Evolutionary conservation across 139 green algal species (phyloP).

Genomic region (Chlorella sp.): DNA sequence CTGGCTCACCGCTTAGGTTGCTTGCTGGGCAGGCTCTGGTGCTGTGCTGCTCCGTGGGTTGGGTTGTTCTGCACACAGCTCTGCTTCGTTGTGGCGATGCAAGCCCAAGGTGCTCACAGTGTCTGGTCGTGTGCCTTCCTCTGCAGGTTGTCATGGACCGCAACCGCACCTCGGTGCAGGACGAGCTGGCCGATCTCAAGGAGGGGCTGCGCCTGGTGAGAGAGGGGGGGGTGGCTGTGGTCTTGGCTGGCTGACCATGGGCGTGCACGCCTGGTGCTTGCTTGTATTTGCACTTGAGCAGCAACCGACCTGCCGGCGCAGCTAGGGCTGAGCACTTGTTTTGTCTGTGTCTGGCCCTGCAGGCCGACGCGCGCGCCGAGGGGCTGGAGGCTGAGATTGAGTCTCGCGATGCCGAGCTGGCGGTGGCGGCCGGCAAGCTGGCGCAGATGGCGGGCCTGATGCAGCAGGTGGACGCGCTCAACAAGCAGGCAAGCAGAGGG

Average conservation of each 20-base stretch:
- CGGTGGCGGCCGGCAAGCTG: neutral
- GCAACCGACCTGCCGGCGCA: no score
- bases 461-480: slow-evolving; percentile 12
- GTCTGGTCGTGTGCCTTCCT: neutral
- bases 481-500: slow-evolving; percentile 2
- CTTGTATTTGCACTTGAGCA: no score
- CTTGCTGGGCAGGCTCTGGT: neutral
- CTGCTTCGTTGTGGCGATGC: no score
- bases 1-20: neutral
- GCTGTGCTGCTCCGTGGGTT: neutral
- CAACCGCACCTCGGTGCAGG: neutral
- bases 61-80: neutral
- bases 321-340: no score
- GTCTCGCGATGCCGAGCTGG: slow-evolving; percentile 16
- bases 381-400: slow-evolving; percentile 13
- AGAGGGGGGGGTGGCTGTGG: neutral
- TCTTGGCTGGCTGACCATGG: no score
- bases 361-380: slow-evolving; percentile 3
- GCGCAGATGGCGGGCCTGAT: neutral
- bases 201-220: neutral
- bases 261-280: neutral
- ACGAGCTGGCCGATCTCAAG: slow-evolving; percentile 12
- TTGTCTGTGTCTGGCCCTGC: neutral
- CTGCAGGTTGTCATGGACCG: slow-evolving; percentile 11
- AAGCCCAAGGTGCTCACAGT: no score